Evolutionary conservation across 2,329 filamentous ascomycete genomes (phyloP).

Genomic region (Aspergillus versicolor): DNA sequence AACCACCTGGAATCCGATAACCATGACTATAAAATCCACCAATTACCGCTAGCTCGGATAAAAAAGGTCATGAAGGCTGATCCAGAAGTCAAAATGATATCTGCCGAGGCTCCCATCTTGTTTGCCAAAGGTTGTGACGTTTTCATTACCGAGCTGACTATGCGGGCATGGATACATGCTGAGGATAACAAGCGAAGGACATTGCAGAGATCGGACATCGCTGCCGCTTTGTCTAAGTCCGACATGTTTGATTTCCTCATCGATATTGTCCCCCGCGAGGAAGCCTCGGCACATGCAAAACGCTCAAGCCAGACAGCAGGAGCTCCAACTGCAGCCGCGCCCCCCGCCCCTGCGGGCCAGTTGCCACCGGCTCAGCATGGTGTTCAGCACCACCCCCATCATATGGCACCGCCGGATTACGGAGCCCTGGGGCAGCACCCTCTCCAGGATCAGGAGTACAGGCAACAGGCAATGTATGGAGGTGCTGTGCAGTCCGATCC

Average conservation of each 20-base stretch:
- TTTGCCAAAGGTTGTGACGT: conserved; percentile 99
- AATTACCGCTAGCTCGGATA: conserved; percentile 93
- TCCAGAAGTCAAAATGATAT: conserved; percentile 99
- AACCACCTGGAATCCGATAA: conserved; percentile 90
- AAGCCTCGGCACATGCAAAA: conserved; percentile 83
- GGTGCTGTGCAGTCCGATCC: conserved; percentile 74
- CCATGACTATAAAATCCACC: conserved; percentile 98
- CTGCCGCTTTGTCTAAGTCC: conserved; percentile 90
- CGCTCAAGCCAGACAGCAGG: conserved; percentile 55
- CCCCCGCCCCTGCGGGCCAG: conserved; percentile 34
- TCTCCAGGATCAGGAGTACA: conserved; percentile 75
- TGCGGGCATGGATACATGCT: conserved; percentile 99
- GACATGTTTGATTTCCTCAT: conserved; percentile 99
- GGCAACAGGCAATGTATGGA: conserved; percentile 77
- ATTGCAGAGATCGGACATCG: conserved; percentile 92
- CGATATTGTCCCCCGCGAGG: conserved; percentile 95
- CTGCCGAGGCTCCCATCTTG: conserved; percentile 92
- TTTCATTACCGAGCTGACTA: conserved; percentile 97
- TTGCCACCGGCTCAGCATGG: conserved; percentile 46
- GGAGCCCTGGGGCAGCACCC: conserved; percentile 63
- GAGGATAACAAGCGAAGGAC: conserved; percentile 98
- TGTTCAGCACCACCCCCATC: conserved; percentile 55
- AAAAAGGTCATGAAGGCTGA: conserved; percentile 99
- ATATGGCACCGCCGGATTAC: conserved; percentile 56
- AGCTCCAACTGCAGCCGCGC: conserved; percentile 51